Evolutionary conservation across 106 monocot genomes (phyloP).

Genomic region (Allium cepa): DNA sequence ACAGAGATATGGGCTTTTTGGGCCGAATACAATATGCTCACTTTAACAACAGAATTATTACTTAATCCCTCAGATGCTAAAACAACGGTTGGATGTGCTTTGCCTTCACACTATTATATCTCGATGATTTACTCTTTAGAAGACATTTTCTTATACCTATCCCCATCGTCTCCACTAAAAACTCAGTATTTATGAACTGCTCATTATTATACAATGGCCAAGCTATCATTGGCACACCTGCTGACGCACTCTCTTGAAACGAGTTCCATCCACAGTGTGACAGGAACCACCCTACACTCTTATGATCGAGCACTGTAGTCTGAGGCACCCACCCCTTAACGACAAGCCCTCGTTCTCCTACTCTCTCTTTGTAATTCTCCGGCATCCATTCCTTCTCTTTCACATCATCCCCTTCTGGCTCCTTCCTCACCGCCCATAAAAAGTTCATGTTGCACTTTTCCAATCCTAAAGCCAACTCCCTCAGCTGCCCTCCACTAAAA

Average conservation of each 20-base stretch:
- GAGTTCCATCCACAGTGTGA: slow-evolving; percentile 84
- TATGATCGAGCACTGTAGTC: slow-evolving; percentile 28
- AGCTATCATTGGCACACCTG: not conserved
- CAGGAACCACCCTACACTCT: slow-evolving; percentile 59
- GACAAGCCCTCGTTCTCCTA: not conserved
- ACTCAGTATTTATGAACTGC: not conserved
- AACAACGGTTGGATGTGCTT: too few relatives aligned
- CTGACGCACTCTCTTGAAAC: not conserved
- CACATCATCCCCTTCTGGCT: not conserved
- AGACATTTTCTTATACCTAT: too few relatives aligned
- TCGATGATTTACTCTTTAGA: too few relatives aligned
- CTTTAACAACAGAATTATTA: too few relatives aligned
- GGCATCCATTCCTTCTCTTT: slow-evolving; percentile 5
- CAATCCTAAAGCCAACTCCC: slow-evolving; percentile 15
- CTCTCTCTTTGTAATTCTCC: not conserved
- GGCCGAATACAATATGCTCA: too few relatives aligned
- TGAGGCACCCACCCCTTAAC: not conserved
- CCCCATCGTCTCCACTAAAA: slow-evolving; percentile 4
- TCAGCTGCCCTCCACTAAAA: slow-evolving; percentile 10
- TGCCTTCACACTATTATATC: too few relatives aligned
- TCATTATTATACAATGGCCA: not conserved
- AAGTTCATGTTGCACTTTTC: slow-evolving; percentile 7
- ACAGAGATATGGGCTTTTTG: too few relatives aligned
- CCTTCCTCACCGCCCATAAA: slow-evolving; percentile 22
- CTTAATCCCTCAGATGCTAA: too few relatives aligned